These are phyloP conservation scores for Russula dissimulans DNA, from an alignment of 768 basidiomycete species.

Conservation along the genomic window DNA sequence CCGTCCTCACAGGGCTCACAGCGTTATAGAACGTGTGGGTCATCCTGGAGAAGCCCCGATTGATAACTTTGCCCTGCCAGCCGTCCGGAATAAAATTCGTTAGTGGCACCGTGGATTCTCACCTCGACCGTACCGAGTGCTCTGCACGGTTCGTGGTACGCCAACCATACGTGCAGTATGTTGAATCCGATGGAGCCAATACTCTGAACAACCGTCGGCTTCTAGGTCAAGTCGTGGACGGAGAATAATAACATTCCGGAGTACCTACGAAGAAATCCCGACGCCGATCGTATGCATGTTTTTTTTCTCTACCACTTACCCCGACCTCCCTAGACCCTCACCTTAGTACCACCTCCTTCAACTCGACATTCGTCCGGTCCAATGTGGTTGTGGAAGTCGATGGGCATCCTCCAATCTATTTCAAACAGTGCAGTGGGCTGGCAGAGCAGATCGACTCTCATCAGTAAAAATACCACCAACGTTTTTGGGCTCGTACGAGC, in stretches of 20 bases:
- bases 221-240: slow-evolving; percentile 40
- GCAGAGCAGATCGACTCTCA: slow-evolving; percentile 2
- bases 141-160: slow-evolving; percentile 32
- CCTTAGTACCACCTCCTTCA: background rate
- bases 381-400: background rate
- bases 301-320: background rate
- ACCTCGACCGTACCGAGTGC: slow-evolving; percentile 31
- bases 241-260: slow-evolving; percentile 32
- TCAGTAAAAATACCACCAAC: too few relatives aligned
- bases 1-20: background rate
- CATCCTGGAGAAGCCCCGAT: too few relatives aligned
- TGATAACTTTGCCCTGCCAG: too few relatives aligned
- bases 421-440: background rate
- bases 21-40: slow-evolving; percentile 1
- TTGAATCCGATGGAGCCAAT: background rate
- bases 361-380: background rate
- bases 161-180: slow-evolving; percentile 5
- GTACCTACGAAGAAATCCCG: slow-evolving; percentile 28
- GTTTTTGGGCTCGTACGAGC: too few relatives aligned
- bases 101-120: slow-evolving; percentile 32
- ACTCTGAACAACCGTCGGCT: background rate
- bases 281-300: slow-evolving; percentile 25
- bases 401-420: slow-evolving; percentile 1
- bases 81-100: slow-evolving; percentile 34
- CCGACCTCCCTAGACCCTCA: background rate